Percentiles rank a stretch among this genome's conserved stretches.
Evolutionary conservation across 495 filamentous ascomycete species (phyloP).

Genomic region (Astrothelium macrocarpum): DNA sequence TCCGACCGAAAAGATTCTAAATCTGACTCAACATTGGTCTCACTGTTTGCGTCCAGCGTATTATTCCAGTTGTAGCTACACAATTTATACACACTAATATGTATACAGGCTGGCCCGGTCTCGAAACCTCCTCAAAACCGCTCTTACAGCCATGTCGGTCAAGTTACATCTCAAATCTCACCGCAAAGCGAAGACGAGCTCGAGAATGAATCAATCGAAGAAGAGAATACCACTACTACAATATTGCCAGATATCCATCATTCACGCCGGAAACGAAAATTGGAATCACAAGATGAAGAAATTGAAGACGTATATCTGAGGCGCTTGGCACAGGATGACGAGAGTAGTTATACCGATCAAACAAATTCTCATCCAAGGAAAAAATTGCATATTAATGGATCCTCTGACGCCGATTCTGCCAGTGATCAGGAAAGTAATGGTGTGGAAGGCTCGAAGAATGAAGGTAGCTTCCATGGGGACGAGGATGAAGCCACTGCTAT

Average conservation of each 20-base stretch:
- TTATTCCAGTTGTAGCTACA: not conserved
- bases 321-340: constrained; percentile 49
- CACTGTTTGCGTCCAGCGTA: constrained; percentile 1
- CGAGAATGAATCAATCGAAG: not conserved
- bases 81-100: not conserved
- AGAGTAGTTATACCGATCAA: constrained; percentile 39
- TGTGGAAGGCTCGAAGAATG: constrained; percentile 21
- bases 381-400: constrained; percentile 25
- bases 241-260: not conserved
- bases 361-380: constrained; percentile 41
- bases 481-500: constrained; percentile 23
- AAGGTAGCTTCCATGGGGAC: constrained; percentile 30
- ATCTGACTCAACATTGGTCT: not conserved
- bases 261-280: constrained; percentile 58
- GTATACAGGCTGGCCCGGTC: not conserved
- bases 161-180: not conserved
- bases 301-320: constrained; percentile 75
- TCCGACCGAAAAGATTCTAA: not conserved
- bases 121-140: not conserved
- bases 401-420: constrained; percentile 25
- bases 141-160: too few relatives aligned
- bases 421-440: constrained; percentile 28
- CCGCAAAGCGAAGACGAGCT: not conserved
- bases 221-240: not conserved
- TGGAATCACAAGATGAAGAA: constrained; percentile 58